These are phyloP conservation scores for Linum lewisii DNA, from an alignment of 345 rosid species.

Conservation along the genomic window DNA sequence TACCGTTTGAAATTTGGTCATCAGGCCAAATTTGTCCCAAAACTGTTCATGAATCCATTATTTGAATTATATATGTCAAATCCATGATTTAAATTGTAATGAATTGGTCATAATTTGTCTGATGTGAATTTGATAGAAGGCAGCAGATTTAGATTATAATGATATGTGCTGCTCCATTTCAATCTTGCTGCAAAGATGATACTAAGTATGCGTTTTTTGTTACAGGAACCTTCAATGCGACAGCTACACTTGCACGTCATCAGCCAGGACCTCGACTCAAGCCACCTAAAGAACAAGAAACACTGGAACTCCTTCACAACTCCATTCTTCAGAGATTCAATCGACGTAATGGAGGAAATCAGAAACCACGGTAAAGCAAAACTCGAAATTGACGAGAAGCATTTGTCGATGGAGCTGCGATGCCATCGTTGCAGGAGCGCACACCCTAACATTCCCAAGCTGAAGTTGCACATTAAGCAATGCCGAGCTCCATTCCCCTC, in stretches of 20 bases:
- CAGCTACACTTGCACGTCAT: slow-evolving; percentile 89
- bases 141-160: no score
- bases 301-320: slow-evolving; percentile 91
- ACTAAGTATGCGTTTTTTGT: slow-evolving; percentile 3
- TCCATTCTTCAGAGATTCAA: slow-evolving; percentile 67
- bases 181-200: no score
- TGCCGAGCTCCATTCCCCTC: slow-evolving; percentile 52
- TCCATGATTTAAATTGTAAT: no score
- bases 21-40: no score
- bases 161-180: no score
- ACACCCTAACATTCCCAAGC: slow-evolving; percentile 80
- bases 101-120: no score
- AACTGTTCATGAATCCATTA: no score
- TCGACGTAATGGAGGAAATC: slow-evolving; percentile 71
- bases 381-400: slow-evolving; percentile 29
- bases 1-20: no score
- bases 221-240: slow-evolving; percentile 64
- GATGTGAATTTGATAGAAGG: no score
- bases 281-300: slow-evolving; percentile 71
- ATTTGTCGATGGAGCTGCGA: slow-evolving; percentile 63
- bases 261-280: slow-evolving; percentile 87
- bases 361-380: slow-evolving; percentile 44
- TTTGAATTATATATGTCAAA: no score
- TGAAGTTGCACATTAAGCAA: slow-evolving; percentile 53
- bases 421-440: slow-evolving; percentile 81